Evolutionary conservation across 164 flowering plant genomes (phyloP).

Genomic region (Liquidambar formosana): DNA sequence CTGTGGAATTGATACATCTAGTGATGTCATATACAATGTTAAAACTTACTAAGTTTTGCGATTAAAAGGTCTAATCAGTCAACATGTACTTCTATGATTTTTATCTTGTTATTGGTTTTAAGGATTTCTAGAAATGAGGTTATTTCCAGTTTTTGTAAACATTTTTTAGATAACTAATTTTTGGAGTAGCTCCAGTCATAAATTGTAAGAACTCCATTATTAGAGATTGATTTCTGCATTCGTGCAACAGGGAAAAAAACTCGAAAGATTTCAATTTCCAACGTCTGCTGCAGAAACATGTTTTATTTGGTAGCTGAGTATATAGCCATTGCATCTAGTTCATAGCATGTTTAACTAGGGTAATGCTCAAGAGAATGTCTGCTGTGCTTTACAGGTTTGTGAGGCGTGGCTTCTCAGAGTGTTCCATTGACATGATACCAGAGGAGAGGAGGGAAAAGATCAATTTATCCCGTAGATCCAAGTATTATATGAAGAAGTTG

Average conservation of each 20-base stretch:
- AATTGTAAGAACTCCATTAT: too few species aligned
- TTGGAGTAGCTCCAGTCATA: too few species aligned
- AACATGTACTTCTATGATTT: too few species aligned
- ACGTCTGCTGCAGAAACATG: neutral
- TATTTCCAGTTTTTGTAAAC: too few species aligned
- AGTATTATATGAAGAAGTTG: constrained; percentile 84
- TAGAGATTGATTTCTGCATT: too few species aligned
- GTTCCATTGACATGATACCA: constrained; percentile 82
- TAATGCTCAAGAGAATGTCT: neutral
- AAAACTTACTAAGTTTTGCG: neutral
- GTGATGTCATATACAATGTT: neutral
- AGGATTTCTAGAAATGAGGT: too few species aligned
- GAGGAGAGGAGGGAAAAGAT: constrained; percentile 68
- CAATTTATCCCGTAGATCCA: constrained; percentile 78
- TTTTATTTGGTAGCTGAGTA: neutral
- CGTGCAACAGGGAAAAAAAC: neutral
- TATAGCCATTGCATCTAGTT: neutral
- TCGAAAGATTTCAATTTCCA: neutral
- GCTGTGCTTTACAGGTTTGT: constrained; percentile 70
- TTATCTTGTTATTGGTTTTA: too few species aligned
- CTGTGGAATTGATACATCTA: neutral
- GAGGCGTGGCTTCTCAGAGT: constrained; percentile 86
- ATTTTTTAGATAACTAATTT: too few species aligned
- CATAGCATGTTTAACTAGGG: neutral
- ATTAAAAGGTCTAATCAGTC: too few species aligned